Evolutionary conservation across 2,329 filamentous ascomycete species (phyloP), one percentile per base, ranked within the genome.

Genomic region (Phaeosphaeria sp.): DNA sequence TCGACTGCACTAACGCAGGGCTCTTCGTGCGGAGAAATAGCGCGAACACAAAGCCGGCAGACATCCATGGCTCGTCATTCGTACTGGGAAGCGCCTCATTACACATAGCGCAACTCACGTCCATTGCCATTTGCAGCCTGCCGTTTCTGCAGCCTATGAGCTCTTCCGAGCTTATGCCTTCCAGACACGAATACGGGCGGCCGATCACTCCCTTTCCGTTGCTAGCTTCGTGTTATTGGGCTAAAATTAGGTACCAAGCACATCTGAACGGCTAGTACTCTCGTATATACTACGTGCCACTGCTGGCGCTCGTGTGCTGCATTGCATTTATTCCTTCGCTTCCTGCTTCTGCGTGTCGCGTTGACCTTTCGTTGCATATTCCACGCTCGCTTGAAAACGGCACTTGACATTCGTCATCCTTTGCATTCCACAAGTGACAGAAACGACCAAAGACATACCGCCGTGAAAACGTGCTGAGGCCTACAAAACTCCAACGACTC

Each of bases 191-290:
- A 25, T 49, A 46, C 50, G 50, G 46, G 25, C 10, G 23, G 10
- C n/a, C 23, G 22, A 52, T 52, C 41, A 6, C 36, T 39, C 36
- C 36, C 15, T 6, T 39, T 17, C 5, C 2, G 3, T 39, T 7
- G n/a, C 50, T 52, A 33, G 50, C 20, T 33, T 20, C 41, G 50
- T 46, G 21, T 52, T 44, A 23, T 25, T 33, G 50, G 11, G 50
- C 50, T 27, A 52, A 52, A 27, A 47, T 27, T 47, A n/a, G 46
- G 30, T 18, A 13, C n/a, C 1, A 18, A 10, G 13, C 22, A 25
- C 46, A 15, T 47, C 23, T 47, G 22, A 47, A 47, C 22, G 46
- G 23, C 46, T 47, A 47, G 46, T 30, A 4, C 17, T 47, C 42
- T 47, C 46, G 46, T 47, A 47, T 47, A 47, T 27, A 47, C 23